Conservation (phyloP, 768 basidiomycete species). For the Mycena chlorophos region DNA sequence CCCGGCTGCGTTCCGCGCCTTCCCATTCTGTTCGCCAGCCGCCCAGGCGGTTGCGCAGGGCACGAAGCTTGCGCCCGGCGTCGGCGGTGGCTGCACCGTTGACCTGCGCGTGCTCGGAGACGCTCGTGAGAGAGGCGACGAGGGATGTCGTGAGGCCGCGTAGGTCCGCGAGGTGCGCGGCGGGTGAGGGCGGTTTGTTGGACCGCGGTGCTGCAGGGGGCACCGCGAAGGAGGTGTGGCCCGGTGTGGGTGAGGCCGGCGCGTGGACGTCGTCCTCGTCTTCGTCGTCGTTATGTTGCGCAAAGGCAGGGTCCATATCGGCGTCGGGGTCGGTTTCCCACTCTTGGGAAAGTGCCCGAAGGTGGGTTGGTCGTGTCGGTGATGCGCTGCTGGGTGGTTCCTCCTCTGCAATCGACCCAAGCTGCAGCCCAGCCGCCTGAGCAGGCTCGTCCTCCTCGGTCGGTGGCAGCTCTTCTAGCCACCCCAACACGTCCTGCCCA, state of each 20-base stretch:
- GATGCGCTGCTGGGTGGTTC: conserved; percentile 11
- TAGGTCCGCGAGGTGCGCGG: conserved; percentile 56
- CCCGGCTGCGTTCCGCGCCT: conserved; percentile 76
- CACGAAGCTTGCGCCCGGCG: conserved; percentile 82
- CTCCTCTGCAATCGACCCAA: conserved; percentile 21
- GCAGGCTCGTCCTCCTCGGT: conserved; percentile 33
- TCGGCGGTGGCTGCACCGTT: conserved; percentile 84
- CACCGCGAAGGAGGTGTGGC: conserved; percentile 58
- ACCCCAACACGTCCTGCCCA: conserved; percentile 69
- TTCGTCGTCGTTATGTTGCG: conserved; percentile 3
- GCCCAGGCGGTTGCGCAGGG: conserved; percentile 79
- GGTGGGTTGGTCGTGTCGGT: conserved; percentile 21
- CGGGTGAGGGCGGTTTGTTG: neutral
- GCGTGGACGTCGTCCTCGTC: conserved; percentile 48
- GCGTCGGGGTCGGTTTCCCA: conserved; percentile 59
- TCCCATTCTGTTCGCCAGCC: conserved; percentile 84
- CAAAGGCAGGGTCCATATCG: conserved; percentile 16
- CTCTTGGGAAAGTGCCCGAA: conserved; percentile 41
- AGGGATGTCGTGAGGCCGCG: conserved; percentile 75
- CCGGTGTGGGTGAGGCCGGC: conserved; percentile 45
- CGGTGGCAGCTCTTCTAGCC: conserved; percentile 59
- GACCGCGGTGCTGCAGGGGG: conserved; percentile 45
- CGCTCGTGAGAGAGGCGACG: conserved; percentile 68
- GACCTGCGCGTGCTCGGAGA: conserved; percentile 88
- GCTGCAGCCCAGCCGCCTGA: conserved; percentile 18